phyloP scores from a whole-genome alignment of 176 grass and related monocot genomes.

The Hsuehochloa calcarea region DNA sequence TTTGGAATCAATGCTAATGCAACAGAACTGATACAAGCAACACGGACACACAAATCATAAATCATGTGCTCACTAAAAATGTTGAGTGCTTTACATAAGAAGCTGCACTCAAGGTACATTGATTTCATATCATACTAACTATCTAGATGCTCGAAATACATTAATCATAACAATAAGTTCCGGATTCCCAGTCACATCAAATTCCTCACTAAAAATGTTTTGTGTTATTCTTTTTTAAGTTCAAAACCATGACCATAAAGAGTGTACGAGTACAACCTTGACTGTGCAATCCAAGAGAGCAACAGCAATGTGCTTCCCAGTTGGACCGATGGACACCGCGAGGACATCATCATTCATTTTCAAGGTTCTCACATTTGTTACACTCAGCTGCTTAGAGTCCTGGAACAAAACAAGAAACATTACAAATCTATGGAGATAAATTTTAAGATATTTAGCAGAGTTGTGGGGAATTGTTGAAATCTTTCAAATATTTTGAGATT shows the following conservation, averaged over 20 bases:
- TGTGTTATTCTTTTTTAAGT: background rate
- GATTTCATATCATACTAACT: background rate
- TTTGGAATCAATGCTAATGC: background rate
- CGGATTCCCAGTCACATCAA: background rate
- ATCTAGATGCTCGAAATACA: constrained; percentile 10
- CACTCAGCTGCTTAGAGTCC: constrained; percentile 72
- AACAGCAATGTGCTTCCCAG: constrained; percentile 85
- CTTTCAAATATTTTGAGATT: background rate
- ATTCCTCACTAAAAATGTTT: background rate
- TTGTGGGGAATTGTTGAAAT: background rate
- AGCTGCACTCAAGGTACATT: too few species aligned
- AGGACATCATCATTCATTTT: constrained; percentile 96
- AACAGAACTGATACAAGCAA: background rate
- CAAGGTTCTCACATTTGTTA: constrained; percentile 86
- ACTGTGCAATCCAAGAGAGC: constrained; percentile 85
- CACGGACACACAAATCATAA: background rate
- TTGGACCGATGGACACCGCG: constrained; percentile 64
- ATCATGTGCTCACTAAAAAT: background rate
- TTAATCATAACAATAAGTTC: background rate
- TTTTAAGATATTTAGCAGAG: background rate
- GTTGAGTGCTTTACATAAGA: too few species aligned
- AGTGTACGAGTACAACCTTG: constrained; percentile 53
- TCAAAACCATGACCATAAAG: background rate
- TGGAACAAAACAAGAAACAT: constrained; percentile 40
- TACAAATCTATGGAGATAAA: background rate